phyloP scores from a whole-genome alignment of 805 yeast genomes.

The Debaryomyces maramus region DNA sequence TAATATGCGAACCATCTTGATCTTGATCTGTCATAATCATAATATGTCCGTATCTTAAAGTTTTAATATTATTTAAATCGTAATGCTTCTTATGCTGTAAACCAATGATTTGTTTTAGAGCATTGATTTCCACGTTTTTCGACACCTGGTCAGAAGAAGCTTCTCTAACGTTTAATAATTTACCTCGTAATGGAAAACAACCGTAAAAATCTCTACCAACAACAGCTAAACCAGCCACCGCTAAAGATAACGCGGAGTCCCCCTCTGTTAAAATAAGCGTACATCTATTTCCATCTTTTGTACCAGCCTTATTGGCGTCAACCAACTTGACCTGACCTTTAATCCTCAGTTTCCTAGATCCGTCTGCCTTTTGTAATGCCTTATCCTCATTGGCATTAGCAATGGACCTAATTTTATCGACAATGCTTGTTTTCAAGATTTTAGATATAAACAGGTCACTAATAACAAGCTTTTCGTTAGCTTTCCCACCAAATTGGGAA shows the following conservation, averaged over 20 bases:
- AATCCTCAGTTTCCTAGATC: constrained; percentile 76
- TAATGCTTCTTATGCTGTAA: constrained; percentile 88
- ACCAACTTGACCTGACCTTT: constrained; percentile 88
- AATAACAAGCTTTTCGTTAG: constrained; percentile 54
- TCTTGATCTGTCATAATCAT: constrained; percentile 99
- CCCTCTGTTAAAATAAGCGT: constrained; percentile 95
- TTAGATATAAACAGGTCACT: constrained; percentile 75
- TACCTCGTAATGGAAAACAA: constrained; percentile 94
- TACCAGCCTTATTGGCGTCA: constrained; percentile 96
- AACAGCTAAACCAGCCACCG: constrained; percentile 90
- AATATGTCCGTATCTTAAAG: constrained; percentile 89
- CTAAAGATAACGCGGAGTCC: constrained; percentile 89
- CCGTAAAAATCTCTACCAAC: constrained; percentile 96
- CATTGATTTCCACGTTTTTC: constrained; percentile 92
- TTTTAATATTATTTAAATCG: constrained; percentile 56
- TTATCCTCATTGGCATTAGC: constrained; percentile 88
- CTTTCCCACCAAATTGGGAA: constrained; percentile 82
- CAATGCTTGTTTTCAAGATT: constrained; percentile 61
- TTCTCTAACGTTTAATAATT: constrained; percentile 90
- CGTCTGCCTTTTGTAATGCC: constrained; percentile 86
- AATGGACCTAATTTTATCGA: constrained; percentile 76
- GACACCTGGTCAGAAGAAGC: constrained; percentile 94
- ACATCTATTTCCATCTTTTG: constrained; percentile 87
- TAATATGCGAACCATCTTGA: constrained; percentile 98
- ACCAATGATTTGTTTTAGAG: constrained; percentile 93